Evolutionary conservation across 2,329 filamentous ascomycete genomes (phyloP).

Genomic region (Calonectria pseudoreteaudii): DNA sequence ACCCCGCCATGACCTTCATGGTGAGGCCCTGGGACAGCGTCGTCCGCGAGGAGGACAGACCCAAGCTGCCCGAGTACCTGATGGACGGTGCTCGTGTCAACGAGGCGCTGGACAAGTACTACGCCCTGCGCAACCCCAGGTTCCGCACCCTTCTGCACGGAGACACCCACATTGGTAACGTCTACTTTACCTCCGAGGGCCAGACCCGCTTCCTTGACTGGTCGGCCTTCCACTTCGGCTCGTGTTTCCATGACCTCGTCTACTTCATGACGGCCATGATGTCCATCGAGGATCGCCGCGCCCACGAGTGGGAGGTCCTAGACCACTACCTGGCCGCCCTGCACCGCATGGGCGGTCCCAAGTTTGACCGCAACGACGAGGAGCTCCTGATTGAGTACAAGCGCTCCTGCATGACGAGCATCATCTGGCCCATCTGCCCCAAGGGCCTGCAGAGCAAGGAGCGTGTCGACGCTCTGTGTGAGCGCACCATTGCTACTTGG

Average conservation of each 20-base stretch:
- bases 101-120: slow-evolving; percentile 52
- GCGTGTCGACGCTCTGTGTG: slow-evolving; percentile 1
- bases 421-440: slow-evolving; percentile 11
- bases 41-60: slow-evolving; percentile 45
- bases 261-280: slow-evolving; percentile 55
- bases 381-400: neutral
- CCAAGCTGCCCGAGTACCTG: slow-evolving; percentile 51
- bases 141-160: slow-evolving; percentile 57
- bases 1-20: slow-evolving; percentile 51
- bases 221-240: slow-evolving; percentile 55
- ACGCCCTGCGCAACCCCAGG: slow-evolving; percentile 49
- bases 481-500: slow-evolving; percentile 4
- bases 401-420: slow-evolving; percentile 8
- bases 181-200: slow-evolving; percentile 52
- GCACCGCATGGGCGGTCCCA: slow-evolving; percentile 30
- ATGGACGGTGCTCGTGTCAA: slow-evolving; percentile 50
- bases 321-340: slow-evolving; percentile 35
- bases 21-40: slow-evolving; percentile 42
- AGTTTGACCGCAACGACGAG: slow-evolving; percentile 13
- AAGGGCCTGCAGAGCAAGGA: slow-evolving; percentile 7
- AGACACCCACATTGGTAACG: slow-evolving; percentile 57
- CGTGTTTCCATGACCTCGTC: slow-evolving; percentile 56
- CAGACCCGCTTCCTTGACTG: slow-evolving; percentile 56
- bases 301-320: slow-evolving; percentile 48
- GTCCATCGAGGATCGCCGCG: slow-evolving; percentile 52